A percentile compares a stretch with the other conserved stretches of the same genome.
Evolutionary conservation across 1,284 basidiomycete species (phyloP).

Genomic region (Binderoboletus segoi): DNA sequence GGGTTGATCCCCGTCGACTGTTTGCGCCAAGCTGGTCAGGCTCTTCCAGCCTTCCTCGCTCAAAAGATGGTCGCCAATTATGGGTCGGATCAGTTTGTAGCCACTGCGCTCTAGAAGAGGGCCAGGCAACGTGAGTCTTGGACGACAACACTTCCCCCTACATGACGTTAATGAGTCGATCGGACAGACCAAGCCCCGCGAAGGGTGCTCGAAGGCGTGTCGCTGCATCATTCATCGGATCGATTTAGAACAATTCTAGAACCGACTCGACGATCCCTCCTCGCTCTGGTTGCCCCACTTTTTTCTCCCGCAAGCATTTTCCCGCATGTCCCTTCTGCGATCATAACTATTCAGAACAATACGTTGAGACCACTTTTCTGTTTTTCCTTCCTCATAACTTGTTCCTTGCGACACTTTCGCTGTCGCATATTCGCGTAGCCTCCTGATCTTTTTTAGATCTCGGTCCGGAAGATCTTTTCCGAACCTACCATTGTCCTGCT

Average conservation of each 20-base stretch:
- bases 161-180: slow-evolving; percentile 1
- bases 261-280: neutral
- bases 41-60: slow-evolving; percentile 52
- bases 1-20: slow-evolving; percentile 66
- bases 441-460: too few relatives aligned
- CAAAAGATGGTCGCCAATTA: slow-evolving; percentile 51
- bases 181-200: neutral
- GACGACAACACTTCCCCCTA: neutral
- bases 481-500: neutral
- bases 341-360: slow-evolving; percentile 8
- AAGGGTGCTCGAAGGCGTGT: too few relatives aligned
- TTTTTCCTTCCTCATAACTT: neutral
- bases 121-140: slow-evolving; percentile 17
- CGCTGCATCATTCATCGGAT: neutral
- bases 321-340: too few relatives aligned
- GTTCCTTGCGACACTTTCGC: neutral
- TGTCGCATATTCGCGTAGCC: neutral
- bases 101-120: too few relatives aligned
- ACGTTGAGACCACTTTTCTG: slow-evolving; percentile 16
- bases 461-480: neutral
- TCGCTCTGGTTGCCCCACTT: neutral
- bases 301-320: neutral
- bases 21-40: slow-evolving; percentile 49
- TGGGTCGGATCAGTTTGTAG: neutral
- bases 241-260: slow-evolving; percentile 1